Percentiles rank a stretch among this genome's conserved stretches.
These are phyloP conservation scores for Cyclaneusma minus DNA, from an alignment of 2,329 filamentous ascomycete genomes.

Conservation along the genomic window DNA sequence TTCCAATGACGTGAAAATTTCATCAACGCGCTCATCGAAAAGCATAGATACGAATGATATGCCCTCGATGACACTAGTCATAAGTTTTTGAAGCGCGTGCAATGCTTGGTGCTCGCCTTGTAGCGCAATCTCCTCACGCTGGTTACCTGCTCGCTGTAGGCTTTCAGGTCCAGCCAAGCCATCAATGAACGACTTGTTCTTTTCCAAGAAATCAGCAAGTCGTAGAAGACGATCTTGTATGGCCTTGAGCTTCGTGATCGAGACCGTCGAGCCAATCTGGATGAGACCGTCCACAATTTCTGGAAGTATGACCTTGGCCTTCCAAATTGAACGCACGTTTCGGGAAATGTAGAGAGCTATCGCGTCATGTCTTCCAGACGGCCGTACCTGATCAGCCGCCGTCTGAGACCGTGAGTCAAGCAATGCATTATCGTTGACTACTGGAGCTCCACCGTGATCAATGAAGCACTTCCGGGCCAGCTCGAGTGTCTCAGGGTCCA, in stretches of 20 bases:
- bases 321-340: conserved; percentile 83
- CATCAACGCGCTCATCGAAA: conserved; percentile 83
- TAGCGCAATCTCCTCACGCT: conserved; percentile 81
- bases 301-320: conserved; percentile 51
- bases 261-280: conserved; percentile 50
- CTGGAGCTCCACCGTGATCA: conserved; percentile 79
- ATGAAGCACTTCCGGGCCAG: conserved; percentile 78
- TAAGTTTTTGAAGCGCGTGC: conserved; percentile 69
- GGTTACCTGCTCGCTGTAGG: conserved; percentile 58
- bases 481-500: conserved; percentile 75
- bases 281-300: conserved; percentile 37
- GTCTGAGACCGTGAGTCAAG: conserved; percentile 40
- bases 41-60: conserved; percentile 92
- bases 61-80: conserved; percentile 84
- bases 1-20: conserved; percentile 68
- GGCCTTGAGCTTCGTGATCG: conserved; percentile 49
- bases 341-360: conserved; percentile 77
- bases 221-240: conserved; percentile 72
- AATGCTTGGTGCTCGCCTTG: conserved; percentile 91
- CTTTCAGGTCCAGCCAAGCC: conserved; percentile 85
- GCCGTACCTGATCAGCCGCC: conserved; percentile 69
- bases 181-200: conserved; percentile 86
- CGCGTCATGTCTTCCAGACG: conserved; percentile 81
- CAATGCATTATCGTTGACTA: conserved; percentile 61
- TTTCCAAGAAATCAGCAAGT: conserved; percentile 65